phyloP scores from a whole-genome alignment of 1,284 basidiomycete genomes.

The Trametes versicolor region DNA sequence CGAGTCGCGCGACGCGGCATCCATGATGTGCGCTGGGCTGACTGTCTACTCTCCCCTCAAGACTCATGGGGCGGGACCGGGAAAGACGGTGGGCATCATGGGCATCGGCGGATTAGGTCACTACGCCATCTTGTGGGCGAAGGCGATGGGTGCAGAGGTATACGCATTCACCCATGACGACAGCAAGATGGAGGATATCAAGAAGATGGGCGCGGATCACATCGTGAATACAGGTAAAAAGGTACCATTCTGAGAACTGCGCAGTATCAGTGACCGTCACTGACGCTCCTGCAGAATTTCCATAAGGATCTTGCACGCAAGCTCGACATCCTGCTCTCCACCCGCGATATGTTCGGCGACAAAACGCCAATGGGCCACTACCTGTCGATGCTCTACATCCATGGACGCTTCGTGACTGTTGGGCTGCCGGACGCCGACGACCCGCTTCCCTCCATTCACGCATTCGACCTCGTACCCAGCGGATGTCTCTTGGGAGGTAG shows the following conservation, averaged over 20 bases:
- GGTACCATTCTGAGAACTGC: conserved; percentile 14
- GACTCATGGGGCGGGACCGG: conserved; percentile 67
- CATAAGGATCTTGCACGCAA: conserved; percentile 52
- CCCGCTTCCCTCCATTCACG: conserved; percentile 49
- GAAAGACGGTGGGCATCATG: conserved; percentile 74
- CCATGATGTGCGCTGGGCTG: conserved; percentile 72
- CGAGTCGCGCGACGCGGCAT: conserved; percentile 58
- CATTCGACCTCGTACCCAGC: conserved; percentile 50
- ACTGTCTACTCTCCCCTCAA: conserved; percentile 75
- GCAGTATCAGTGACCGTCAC: background rate
- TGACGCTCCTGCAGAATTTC: conserved; percentile 46
- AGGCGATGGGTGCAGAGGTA: conserved; percentile 57
- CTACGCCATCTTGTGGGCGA: conserved; percentile 40
- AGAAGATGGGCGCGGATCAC: conserved; percentile 67
- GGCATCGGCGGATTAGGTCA: conserved; percentile 68
- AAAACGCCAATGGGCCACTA: conserved; percentile 48
- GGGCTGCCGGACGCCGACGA: conserved; percentile 57
- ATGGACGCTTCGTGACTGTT: conserved; percentile 64
- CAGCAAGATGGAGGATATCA: conserved; percentile 70
- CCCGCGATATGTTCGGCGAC: conserved; percentile 43
- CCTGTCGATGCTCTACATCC: conserved; percentile 58
- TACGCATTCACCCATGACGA: conserved; percentile 73
- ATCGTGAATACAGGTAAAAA: conserved; percentile 53
- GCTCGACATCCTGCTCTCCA: conserved; percentile 73
- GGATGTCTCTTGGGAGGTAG: conserved; percentile 52